Evolutionary conservation across 106 monocot species (phyloP), one percentile per base, ranked within the genome.

Genomic region (Dioscorea alata): DNA sequence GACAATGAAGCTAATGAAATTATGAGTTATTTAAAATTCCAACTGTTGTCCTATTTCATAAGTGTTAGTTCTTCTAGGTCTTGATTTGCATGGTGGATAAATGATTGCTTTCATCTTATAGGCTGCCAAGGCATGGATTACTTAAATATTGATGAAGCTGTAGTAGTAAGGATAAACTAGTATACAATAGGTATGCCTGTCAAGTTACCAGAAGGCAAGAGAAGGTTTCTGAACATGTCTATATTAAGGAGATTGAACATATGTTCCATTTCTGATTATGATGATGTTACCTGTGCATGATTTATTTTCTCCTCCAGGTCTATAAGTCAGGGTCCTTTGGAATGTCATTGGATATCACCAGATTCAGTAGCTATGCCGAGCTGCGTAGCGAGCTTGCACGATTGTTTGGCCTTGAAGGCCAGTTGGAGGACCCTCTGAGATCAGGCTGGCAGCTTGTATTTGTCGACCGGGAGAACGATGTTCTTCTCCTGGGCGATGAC

Each of bases 371-470:
- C 71, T 87, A 87, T 59, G 61, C 67, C 2, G 87, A 87, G 76
- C 62, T 87, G 23, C 72, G 80, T 2, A 77, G 81, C 50, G 87
- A 87, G 57, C 75, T 87, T 68, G 87, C 70, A 64, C 82, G 69
- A 33, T 74, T 89, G 68, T 89, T 89, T 78, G 89, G 85, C 69
- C 82, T 89, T 57, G 82, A 89, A 68, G 85, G 83, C 67, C 79
- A 85, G 76, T 82, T 89, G 69, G 89, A 89, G 65, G 79, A 89
- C 77, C 77, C 89, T 54, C 34, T 83, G 75, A 89, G 89, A 89
- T 89, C 89, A 89, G 89, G 89, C 89, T 89, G 89, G 89, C 89
- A 89, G 89, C 89, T 89, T 89, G 89, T 89, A 85, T 85, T 89
- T 52, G 85, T 89, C 66, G 89, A 89, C 79, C 69, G 75, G 15